A percentile compares a stretch with the other conserved stretches of the same genome.
Conservation (phyloP, 805 yeast genomes). For the Wickerhamomyces pijperi region DNA sequence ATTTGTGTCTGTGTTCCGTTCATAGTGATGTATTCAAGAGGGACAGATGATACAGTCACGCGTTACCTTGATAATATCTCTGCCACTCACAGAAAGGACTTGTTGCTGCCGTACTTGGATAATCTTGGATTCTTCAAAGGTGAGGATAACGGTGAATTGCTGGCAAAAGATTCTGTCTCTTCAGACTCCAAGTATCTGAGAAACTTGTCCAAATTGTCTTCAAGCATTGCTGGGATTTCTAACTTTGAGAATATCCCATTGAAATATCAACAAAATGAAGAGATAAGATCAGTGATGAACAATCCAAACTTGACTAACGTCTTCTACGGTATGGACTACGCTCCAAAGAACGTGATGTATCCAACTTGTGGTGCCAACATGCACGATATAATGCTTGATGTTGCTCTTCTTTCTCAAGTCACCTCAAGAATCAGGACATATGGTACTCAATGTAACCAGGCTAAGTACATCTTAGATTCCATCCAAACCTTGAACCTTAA, state of each 20-base stretch:
- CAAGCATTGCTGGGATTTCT: slow-evolving; percentile 15
- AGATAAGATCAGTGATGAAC: slow-evolving; percentile 27
- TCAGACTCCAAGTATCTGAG: background rate
- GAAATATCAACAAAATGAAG: slow-evolving; percentile 23
- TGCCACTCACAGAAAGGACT: slow-evolving; percentile 13
- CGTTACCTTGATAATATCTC: slow-evolving; percentile 20
- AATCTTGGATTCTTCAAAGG: background rate
- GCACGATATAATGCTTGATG: slow-evolving; percentile 41
- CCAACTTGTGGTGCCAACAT: slow-evolving; percentile 42
- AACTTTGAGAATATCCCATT: slow-evolving; percentile 22
- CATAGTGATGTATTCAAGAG: slow-evolving; percentile 20
- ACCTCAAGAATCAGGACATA: slow-evolving; percentile 48
- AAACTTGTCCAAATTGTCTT: background rate
- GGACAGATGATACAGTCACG: slow-evolving; percentile 19
- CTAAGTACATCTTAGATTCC: slow-evolving; percentile 38
- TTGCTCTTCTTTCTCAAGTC: slow-evolving; percentile 44
- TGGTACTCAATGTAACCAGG: slow-evolving; percentile 54
- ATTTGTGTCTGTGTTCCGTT: slow-evolving; percentile 11
- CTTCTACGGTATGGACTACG: slow-evolving; percentile 50
- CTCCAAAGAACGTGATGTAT: slow-evolving; percentile 40
- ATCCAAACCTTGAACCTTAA: slow-evolving; percentile 38
- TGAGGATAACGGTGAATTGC: background rate
- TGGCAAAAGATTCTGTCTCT: background rate
- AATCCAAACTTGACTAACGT: slow-evolving; percentile 22
- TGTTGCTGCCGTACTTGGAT: slow-evolving; percentile 8